Percentiles rank a stretch among this genome's conserved stretches.
Evolutionary conservation across 345 rosid genomes (phyloP).

Genomic region (Combretum micranthum): DNA sequence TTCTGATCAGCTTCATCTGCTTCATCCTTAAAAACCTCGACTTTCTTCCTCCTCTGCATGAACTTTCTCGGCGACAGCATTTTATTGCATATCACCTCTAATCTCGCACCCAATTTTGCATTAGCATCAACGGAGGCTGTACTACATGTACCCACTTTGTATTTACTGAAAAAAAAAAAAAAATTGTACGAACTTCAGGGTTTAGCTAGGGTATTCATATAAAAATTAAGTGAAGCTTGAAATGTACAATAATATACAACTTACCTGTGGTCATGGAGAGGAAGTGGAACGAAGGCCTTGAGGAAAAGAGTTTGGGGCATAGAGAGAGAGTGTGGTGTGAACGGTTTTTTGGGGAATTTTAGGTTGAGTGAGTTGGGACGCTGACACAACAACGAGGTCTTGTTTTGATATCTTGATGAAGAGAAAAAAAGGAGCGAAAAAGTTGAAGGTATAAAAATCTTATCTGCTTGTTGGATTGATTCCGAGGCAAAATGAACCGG

Average conservation of each 20-base stretch:
- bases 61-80: constrained; percentile 81
- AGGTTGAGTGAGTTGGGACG: too few species aligned
- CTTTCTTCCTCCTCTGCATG: constrained; percentile 62
- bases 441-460: too few species aligned
- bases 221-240: too few species aligned
- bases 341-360: too few species aligned
- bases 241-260: too few species aligned
- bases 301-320: too few species aligned
- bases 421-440: too few species aligned
- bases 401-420: too few species aligned
- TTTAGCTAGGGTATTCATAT: background rate
- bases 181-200: background rate
- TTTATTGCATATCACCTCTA: constrained; percentile 58
- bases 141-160: constrained; percentile 6
- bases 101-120: constrained; percentile 21
- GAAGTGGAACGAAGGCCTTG: background rate
- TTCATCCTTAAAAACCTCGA: constrained; percentile 64
- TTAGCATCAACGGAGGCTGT: constrained; percentile 6
- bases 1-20: constrained; percentile 70
- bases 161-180: constrained; percentile 20
- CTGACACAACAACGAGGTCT: too few species aligned
- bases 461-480: too few species aligned
- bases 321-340: too few species aligned
- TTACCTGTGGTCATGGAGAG: background rate
- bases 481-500: too few species aligned